Percentiles rank a stretch among this genome's conserved stretches.
Evolutionary conservation across 2,329 filamentous ascomycete species (phyloP).

Genomic region (Fusarium sp.): DNA sequence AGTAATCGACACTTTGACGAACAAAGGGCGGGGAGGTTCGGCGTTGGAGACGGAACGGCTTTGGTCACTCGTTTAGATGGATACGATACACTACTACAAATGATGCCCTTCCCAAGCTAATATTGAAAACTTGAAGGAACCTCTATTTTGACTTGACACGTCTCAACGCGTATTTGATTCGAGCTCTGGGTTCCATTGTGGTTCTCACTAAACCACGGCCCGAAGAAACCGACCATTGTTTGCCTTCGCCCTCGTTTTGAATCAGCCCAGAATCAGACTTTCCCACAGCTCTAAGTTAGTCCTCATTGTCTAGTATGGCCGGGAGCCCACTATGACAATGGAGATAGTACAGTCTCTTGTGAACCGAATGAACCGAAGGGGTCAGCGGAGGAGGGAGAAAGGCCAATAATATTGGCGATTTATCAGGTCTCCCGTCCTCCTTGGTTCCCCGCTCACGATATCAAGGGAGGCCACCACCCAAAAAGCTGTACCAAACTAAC

Average conservation of each 20-base stretch:
- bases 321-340: conserved; percentile 19
- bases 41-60: conserved; percentile 48
- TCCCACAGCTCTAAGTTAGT: conserved; percentile 16
- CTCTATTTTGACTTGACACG: conserved; percentile 26
- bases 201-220: conserved; percentile 17
- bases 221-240: conserved; percentile 30
- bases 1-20: conserved; percentile 38
- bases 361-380: conserved; percentile 7
- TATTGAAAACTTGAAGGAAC: conserved; percentile 3
- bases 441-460: conserved; percentile 16
- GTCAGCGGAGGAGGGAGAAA: conserved; percentile 27
- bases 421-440: conserved; percentile 26
- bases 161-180: conserved; percentile 20
- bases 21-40: conserved; percentile 33
- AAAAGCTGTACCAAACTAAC: not conserved
- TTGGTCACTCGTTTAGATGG: conserved; percentile 48
- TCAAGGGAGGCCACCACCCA: conserved; percentile 21
- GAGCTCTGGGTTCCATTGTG: not conserved
- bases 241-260: conserved; percentile 9
- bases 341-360: conserved; percentile 14
- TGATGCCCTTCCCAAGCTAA: conserved; percentile 36
- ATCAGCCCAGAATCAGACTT: conserved; percentile 1
- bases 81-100: conserved; percentile 24
- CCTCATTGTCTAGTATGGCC: conserved; percentile 20
- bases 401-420: conserved; percentile 39